phyloP scores from a whole-genome alignment of 2,329 filamentous ascomycete species.

The Epichloe typhina region DNA sequence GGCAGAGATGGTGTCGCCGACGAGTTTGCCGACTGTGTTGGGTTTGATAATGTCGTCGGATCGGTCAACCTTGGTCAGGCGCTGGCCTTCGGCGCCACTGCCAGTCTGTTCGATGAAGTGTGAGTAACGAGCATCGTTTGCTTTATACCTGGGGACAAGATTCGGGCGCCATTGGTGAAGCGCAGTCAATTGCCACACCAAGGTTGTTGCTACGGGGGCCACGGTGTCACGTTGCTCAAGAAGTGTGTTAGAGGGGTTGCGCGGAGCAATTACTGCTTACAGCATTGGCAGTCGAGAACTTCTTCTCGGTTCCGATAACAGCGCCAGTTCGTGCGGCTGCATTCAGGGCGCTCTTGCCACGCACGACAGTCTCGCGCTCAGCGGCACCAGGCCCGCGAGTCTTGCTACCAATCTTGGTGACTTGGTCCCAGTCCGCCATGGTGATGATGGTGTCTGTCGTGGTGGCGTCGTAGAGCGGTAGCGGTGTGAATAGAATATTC shows the following conservation, averaged over 20 bases:
- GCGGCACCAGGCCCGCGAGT: slow-evolving; percentile 51
- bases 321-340: slow-evolving; percentile 72
- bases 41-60: slow-evolving; percentile 96
- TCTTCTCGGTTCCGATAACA: slow-evolving; percentile 83
- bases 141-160: neutral
- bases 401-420: slow-evolving; percentile 91
- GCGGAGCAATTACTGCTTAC: slow-evolving; percentile 13
- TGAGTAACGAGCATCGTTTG: slow-evolving; percentile 6
- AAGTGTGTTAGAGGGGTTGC: neutral
- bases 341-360: slow-evolving; percentile 72
- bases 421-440: slow-evolving; percentile 66
- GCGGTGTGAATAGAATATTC: no score
- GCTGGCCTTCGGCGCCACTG: slow-evolving; percentile 60
- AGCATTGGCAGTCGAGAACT: slow-evolving; percentile 61
- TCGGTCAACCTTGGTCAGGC: slow-evolving; percentile 94
- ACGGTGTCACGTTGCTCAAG: neutral
- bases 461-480: slow-evolving; percentile 7
- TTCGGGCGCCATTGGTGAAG: neutral
- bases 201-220: neutral
- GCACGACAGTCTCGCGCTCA: slow-evolving; percentile 76
- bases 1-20: slow-evolving; percentile 72
- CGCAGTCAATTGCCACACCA: neutral
- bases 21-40: slow-evolving; percentile 71
- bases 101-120: slow-evolving; percentile 11
- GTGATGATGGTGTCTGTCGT: slow-evolving; percentile 32